Base-by-base conservation (phyloP, 1,284 basidiomycete genomes). In the Cryptococcus sp. region DNA sequence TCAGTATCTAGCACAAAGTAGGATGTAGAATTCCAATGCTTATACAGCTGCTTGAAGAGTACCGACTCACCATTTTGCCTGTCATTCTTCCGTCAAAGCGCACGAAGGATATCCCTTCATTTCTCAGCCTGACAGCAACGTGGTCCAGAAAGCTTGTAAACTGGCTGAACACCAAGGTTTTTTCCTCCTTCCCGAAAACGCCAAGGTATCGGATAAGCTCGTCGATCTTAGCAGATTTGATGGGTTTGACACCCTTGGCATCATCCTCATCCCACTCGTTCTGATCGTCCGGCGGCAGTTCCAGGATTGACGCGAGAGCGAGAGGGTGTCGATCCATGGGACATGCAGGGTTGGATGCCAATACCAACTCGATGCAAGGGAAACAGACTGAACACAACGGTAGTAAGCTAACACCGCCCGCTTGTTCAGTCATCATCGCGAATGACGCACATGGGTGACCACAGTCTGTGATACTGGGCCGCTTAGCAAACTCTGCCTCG, bases 21-120 rank as follows among this genome's bases (percentile, higher is more conserved):
- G 10, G 4, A 34, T 8, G 11, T n/a, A 11, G 11, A 11, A 22
- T n/a, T 7, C 40, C 13, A n/a, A 20, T 20, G 25, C 17, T 20
- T 7, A 26, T 17, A 20, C 22, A 22, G 8, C n/a, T 17, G 8
- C 17, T 16, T 46, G 20, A 46, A 13, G 6, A 34, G 26, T 22
- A 5, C 5, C 34, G 17, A 57, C 70, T 54, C 26, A 71, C 74
- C 68, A 83, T 81, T 66, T 84, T 86, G 3, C 86, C 87, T 15
- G 87, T 87, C 85, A 93, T 87, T 65, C 86, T 82, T 1, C 91
- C 91, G 61, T 92, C 90, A 67, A 93, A 91, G 1, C 88, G 85
- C 43, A 88, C 85, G 66, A 84, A 91, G 0, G 84, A 70, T 43
- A 93, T 89, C 0, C 85, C 87, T 65, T 83, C 83, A 57, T 83